Conservation (phyloP, 2,329 filamentous ascomycete species). For the Ophiocordyceps australis region DNA sequence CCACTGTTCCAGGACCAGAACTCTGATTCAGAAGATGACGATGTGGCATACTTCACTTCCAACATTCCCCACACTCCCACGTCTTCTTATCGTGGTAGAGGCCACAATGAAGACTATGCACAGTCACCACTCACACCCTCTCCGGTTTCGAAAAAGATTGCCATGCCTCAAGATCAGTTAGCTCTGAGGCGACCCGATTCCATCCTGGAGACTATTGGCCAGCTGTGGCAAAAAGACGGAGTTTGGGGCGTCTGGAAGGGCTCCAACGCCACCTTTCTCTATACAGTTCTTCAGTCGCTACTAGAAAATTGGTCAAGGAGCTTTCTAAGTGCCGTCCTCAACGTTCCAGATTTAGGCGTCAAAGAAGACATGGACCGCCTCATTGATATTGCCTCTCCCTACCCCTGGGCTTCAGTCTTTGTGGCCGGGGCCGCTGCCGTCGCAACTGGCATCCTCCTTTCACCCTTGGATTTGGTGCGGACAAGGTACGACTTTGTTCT, state of each 20-base stretch:
- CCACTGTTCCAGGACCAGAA: constrained; percentile 24
- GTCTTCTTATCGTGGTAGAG: constrained; percentile 14
- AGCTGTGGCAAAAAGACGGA: constrained; percentile 79
- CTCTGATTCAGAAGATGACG: constrained; percentile 54
- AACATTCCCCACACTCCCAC: constrained; percentile 35
- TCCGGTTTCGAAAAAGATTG: constrained; percentile 17
- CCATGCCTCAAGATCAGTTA: constrained; percentile 37
- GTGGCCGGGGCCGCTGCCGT: constrained; percentile 48
- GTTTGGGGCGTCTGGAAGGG: constrained; percentile 90
- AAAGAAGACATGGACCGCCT: constrained; percentile 63
- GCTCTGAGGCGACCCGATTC: constrained; percentile 60
- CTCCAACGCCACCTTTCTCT: constrained; percentile 83
- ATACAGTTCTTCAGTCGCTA: constrained; percentile 69
- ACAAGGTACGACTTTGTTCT: constrained; percentile 50
- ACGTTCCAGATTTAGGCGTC: constrained; percentile 68
- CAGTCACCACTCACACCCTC: constrained; percentile 11
- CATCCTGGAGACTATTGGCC: constrained; percentile 68
- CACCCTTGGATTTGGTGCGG: constrained; percentile 78
- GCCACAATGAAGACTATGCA: constrained; percentile 12
- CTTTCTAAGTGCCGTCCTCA: constrained; percentile 76
- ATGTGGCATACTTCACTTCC: constrained; percentile 72
- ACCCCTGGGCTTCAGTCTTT: constrained; percentile 63
- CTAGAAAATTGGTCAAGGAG: constrained; percentile 86
- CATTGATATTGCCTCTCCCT: constrained; percentile 54
- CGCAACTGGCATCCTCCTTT: constrained; percentile 61